Evolutionary conservation across 345 rosid genomes (phyloP).

Genomic region (Draba incana): DNA sequence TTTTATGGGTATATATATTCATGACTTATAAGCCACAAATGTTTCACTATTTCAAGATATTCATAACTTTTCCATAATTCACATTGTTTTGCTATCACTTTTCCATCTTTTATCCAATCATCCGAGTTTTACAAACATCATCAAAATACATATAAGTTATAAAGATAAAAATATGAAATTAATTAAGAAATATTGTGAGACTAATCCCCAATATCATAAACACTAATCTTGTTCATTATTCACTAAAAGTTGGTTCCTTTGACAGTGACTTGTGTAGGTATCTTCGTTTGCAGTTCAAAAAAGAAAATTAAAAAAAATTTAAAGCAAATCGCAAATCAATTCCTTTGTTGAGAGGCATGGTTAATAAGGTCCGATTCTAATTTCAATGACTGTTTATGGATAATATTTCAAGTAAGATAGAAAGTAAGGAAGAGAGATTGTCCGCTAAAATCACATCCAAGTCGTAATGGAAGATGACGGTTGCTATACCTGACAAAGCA

Average conservation of each 20-base stretch:
- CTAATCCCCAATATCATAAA: not conserved
- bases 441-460: not conserved
- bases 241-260: not conserved
- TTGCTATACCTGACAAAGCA: constrained; percentile 61
- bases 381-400: not conserved
- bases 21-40: not conserved
- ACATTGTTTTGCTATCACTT: not conserved
- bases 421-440: not conserved
- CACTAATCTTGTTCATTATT: not conserved
- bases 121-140: not conserved
- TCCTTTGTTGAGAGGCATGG: not conserved
- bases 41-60: not conserved
- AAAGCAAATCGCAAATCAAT: not conserved
- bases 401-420: not conserved
- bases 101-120: not conserved
- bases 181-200: not conserved
- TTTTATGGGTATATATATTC: not conserved
- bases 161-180: too few relatives aligned
- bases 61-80: not conserved
- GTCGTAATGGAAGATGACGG: not conserved
- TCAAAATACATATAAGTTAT: not conserved
- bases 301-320: not conserved
- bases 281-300: not conserved
- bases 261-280: not conserved
- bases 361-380: not conserved